phyloP scores from a whole-genome alignment of 495 filamentous ascomycete genomes.

The Penicillium nucicola region DNA sequence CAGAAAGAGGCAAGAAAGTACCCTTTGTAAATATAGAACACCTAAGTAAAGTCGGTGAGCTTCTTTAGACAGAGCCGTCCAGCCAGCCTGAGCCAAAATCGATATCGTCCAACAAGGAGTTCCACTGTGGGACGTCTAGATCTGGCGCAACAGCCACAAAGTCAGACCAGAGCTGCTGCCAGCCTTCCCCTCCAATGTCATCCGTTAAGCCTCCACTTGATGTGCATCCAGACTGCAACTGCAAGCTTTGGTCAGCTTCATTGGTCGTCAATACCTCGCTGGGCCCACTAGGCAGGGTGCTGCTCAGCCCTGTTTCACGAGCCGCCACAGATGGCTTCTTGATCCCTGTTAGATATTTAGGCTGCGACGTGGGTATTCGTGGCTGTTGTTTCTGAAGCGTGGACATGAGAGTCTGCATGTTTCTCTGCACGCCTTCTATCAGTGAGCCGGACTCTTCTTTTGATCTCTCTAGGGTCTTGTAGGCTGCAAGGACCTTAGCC shows the following conservation, averaged over 20 bases:
- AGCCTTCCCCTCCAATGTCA: slow-evolving; percentile 15
- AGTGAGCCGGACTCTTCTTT: slow-evolving; percentile 20
- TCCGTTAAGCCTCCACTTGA: slow-evolving; percentile 4
- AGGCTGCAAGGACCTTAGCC: slow-evolving; percentile 21
- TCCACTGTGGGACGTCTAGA: slow-evolving; percentile 26
- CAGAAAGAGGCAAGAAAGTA: too few species aligned
- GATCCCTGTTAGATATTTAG: background rate
- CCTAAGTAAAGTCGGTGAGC: background rate
- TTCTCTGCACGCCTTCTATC: slow-evolving; percentile 21
- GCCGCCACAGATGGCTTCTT: background rate
- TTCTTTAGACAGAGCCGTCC: background rate
- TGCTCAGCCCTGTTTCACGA: background rate
- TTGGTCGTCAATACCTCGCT: background rate
- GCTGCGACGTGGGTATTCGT: background rate
- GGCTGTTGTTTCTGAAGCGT: slow-evolving; percentile 19
- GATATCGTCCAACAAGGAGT: slow-evolving; percentile 19
- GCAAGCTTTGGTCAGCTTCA: background rate
- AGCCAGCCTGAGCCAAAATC: slow-evolving; percentile 10
- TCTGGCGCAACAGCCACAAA: slow-evolving; percentile 25
- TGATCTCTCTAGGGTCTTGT: slow-evolving; percentile 20
- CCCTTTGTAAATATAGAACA: too few species aligned
- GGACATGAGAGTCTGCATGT: slow-evolving; percentile 25
- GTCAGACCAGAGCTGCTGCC: slow-evolving; percentile 24
- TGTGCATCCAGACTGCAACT: background rate
- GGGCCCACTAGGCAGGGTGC: background rate